Base-by-base conservation (phyloP, 2,329 filamentous ascomycete genomes). In the Pestalotiopsis sp. region DNA sequence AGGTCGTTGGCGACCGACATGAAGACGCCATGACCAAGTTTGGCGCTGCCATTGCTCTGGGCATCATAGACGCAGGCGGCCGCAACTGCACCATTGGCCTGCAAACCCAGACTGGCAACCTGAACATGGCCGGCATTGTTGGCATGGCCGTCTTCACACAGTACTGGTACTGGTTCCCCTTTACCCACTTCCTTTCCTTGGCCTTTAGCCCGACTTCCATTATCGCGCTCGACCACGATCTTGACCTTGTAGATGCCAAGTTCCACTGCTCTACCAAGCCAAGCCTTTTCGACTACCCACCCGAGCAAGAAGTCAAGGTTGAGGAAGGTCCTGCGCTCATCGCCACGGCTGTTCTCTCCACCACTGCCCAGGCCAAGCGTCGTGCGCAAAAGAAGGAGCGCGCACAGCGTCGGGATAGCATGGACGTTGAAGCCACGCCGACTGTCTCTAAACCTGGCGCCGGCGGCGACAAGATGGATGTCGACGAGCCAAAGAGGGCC, bases 141-240 rank as follows among this genome's bases (percentile, higher is more conserved):
- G 97, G 96, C 74, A 97, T 97, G 91, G 95, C 94, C 36, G 93
- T 99, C 66, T 99, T 99, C 83, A 97, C 95, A 9, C 96, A 99
- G 80, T 99, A 99, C 85, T 99, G 96, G 96, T 99, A 99, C 85
- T 99, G 96, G 96, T 99, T 99, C 89, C 96, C 96, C 70, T 92
- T 98, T 76, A 97, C 96, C 38, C 96, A 99, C 82, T 99, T 99
- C 89, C 81, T 99, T 68, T 97, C 95, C 0, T 87, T 99, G 70
- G 95, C 94, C 76, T 98, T 99, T 83, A 94, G 93, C n/a, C 96
- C 96, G 1, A 99, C 97, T 1, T 93, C 96, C 1, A 93, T 99
- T 77, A 98, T 98, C 75, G 95, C 93, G 70, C 90, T 99, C 31
- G 95, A 99, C 78, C 92, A 97, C 77, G 93, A 98, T 77, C 87